A percentile compares a stretch with the other conserved stretches of the same genome.
phyloP scores from a whole-genome alignment of 306 rosid species.

The Rosa lucieae region DNA sequence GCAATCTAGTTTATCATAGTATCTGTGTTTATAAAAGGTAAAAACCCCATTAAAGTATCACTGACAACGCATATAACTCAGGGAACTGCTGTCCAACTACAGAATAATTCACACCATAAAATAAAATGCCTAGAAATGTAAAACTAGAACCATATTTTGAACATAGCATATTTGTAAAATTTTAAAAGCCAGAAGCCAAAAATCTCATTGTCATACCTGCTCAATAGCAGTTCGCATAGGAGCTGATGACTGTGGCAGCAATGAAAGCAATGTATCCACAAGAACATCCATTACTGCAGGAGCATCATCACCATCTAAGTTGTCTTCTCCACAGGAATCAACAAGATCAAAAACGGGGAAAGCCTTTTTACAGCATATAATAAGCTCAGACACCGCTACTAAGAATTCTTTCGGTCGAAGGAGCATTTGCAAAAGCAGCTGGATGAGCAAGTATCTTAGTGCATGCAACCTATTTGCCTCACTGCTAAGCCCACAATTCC shows the following conservation, averaged over 20 bases:
- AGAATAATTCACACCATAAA: background rate
- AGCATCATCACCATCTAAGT: constrained; percentile 50
- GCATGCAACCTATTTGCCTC: constrained; percentile 68
- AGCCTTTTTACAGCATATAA: constrained; percentile 78
- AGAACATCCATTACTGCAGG: constrained; percentile 90
- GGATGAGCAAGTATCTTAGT: constrained; percentile 84
- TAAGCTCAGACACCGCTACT: constrained; percentile 81
- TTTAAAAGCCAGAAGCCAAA: constrained; percentile 19
- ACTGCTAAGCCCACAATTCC: constrained; percentile 42
- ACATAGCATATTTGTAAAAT: background rate
- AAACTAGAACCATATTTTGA: background rate
- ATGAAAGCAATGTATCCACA: constrained; percentile 87
- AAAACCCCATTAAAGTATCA: background rate
- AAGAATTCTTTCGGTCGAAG: constrained; percentile 76
- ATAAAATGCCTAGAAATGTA: background rate
- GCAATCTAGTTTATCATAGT: background rate
- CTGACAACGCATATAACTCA: background rate
- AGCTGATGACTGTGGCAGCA: constrained; percentile 87
- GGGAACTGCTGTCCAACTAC: background rate
- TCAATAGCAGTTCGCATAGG: constrained; percentile 88
- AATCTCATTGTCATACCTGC: constrained; percentile 54
- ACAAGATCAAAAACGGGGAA: constrained; percentile 59
- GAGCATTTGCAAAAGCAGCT: constrained; percentile 84
- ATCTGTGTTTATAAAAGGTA: background rate
- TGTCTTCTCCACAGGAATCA: constrained; percentile 63